Conservation (phyloP, 768 basidiomycete genomes). For the Albatrellus ellisii region DNA sequence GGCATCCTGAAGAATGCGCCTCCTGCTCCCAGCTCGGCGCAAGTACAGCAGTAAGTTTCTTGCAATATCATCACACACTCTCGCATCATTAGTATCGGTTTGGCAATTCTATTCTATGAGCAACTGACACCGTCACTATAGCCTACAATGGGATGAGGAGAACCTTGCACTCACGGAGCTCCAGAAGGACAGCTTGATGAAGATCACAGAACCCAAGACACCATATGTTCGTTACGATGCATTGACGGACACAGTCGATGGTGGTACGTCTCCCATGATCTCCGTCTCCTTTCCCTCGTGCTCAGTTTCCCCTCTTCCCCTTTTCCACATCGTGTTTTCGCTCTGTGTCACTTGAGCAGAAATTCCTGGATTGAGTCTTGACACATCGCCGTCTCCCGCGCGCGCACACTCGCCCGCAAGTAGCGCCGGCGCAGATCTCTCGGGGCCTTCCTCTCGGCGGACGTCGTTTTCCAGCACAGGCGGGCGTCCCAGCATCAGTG, state of each 20-base stretch:
- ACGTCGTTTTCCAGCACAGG: conserved; percentile 36
- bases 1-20: conserved; percentile 83
- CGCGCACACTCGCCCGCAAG: conserved; percentile 4
- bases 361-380: conserved; percentile 68
- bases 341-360: conserved; percentile 32
- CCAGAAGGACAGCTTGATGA: conserved; percentile 93
- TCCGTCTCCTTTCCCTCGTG: not conserved
- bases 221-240: conserved; percentile 89
- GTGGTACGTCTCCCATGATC: conserved; percentile 38
- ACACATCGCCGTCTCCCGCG: conserved; percentile 18
- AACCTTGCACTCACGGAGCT: conserved; percentile 88
- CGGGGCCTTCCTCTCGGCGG: conserved; percentile 49
- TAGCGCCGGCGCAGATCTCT: not conserved
- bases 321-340: not conserved
- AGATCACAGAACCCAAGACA: conserved; percentile 97
- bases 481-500: conserved; percentile 36
- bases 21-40: conserved; percentile 25
- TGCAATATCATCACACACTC: not conserved
- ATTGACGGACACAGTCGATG: conserved; percentile 73
- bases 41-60: conserved; percentile 36
- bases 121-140: no score
- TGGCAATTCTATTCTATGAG: no score
- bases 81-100: no score
- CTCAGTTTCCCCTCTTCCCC: not conserved
- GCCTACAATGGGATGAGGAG: conserved; percentile 90